Evolutionary conservation across 768 basidiomycete species (phyloP).

Genomic region (Dentipellis fragilis): DNA sequence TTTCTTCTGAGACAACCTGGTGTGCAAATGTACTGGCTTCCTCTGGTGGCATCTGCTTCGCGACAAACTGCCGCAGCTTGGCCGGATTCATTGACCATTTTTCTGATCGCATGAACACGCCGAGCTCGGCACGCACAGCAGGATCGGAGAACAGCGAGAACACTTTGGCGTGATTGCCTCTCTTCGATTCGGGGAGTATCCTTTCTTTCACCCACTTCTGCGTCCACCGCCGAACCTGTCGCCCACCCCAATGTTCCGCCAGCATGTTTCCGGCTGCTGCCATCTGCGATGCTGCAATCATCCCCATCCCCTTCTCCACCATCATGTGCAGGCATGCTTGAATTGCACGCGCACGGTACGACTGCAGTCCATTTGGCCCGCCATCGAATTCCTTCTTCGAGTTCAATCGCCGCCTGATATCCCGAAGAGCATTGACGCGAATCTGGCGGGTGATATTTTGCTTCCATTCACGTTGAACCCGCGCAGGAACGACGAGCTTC

Average conservation of each 20-base stretch:
- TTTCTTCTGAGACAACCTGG: conserved; percentile 5
- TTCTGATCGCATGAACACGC: conserved; percentile 11
- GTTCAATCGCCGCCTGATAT: neutral
- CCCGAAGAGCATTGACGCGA: neutral
- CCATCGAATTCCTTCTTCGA: neutral
- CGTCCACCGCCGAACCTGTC: conserved; percentile 10
- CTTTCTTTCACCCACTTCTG: conserved; percentile 4
- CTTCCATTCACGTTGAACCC: neutral
- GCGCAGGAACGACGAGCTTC: neutral
- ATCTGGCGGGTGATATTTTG: neutral
- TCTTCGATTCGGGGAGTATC: conserved; percentile 7
- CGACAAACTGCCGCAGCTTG: conserved; percentile 7
- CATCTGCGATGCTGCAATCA: conserved; percentile 16
- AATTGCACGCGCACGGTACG: conserved; percentile 15
- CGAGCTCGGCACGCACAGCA: conserved; percentile 4
- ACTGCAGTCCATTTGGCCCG: conserved; percentile 16
- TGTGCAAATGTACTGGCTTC: conserved; percentile 4
- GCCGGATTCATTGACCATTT: conserved; percentile 13
- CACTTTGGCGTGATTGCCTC: conserved; percentile 10
- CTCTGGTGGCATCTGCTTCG: conserved; percentile 7
- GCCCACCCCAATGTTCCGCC: conserved; percentile 6
- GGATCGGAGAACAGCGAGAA: conserved; percentile 13
- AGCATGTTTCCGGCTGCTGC: too few relatives aligned
- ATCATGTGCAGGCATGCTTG: conserved; percentile 9
- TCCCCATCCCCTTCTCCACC: conserved; percentile 9